phyloP scores from a whole-genome alignment of 164 flowering plant genomes.

The Aristolochia californica region DNA sequence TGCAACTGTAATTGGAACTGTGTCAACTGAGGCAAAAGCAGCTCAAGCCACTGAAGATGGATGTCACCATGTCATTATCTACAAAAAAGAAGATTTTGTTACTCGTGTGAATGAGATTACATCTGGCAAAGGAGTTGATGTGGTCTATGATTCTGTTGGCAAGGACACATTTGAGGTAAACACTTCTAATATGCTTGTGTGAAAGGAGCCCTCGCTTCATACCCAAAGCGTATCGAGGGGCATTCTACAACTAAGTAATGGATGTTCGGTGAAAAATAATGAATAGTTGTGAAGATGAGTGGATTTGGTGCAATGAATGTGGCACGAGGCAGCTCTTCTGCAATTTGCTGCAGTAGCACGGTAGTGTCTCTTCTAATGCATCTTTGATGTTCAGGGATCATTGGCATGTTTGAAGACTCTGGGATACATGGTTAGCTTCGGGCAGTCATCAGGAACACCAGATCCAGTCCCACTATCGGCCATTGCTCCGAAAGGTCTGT shows the following conservation, averaged over 20 bases:
- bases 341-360: not conserved
- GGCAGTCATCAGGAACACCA: conserved; percentile 79
- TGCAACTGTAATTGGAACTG: conserved; percentile 93
- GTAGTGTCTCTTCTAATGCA: too few species aligned
- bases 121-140: conserved; percentile 22
- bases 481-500: conserved; percentile 59
- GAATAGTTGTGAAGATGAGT: too few species aligned
- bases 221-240: too few species aligned
- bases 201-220: too few species aligned
- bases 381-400: conserved; percentile 49
- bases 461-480: conserved; percentile 75
- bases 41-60: conserved; percentile 81
- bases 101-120: conserved; percentile 44
- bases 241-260: too few species aligned
- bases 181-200: too few species aligned
- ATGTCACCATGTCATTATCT: conserved; percentile 66
- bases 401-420: conserved; percentile 61
- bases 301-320: too few species aligned
- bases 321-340: not conserved
- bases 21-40: conserved; percentile 77
- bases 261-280: too few species aligned
- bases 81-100: conserved; percentile 69
- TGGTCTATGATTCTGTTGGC: conserved; percentile 30
- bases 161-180: conserved; percentile 27
- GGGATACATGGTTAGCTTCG: conserved; percentile 82